Conservation (phyloP, 345 rosid species). For the Eucalyptus coolabah region DNA sequence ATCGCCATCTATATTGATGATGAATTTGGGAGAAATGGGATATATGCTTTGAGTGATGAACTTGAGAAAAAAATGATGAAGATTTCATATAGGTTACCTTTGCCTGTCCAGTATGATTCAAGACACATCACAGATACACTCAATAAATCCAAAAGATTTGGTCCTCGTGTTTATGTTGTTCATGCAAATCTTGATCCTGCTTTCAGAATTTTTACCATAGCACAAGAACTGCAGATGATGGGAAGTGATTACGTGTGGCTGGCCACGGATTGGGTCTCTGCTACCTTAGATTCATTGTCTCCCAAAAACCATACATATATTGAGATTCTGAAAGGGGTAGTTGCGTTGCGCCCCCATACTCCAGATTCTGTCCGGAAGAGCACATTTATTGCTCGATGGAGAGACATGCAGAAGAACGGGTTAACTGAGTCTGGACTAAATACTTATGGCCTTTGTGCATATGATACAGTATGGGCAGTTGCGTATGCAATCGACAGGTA, state of each 20-base stretch:
- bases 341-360: constrained; percentile 61
- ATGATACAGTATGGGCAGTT: constrained; percentile 80
- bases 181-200: constrained; percentile 62
- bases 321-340: constrained; percentile 40
- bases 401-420: constrained; percentile 24
- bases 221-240: constrained; percentile 68
- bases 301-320: constrained; percentile 10
- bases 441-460: constrained; percentile 61
- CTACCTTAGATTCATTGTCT: constrained; percentile 54
- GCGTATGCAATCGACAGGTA: constrained; percentile 49
- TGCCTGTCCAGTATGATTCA: constrained; percentile 28
- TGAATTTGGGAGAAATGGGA: constrained; percentile 76
- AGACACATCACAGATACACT: constrained; percentile 22
- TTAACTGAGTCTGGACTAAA: constrained; percentile 32
- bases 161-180: constrained; percentile 70
- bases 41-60: constrained; percentile 38
- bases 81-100: constrained; percentile 42
- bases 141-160: constrained; percentile 29
- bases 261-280: constrained; percentile 86
- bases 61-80: constrained; percentile 34
- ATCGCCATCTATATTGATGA: constrained; percentile 61
- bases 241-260: constrained; percentile 58
- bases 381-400: constrained; percentile 36
- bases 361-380: constrained; percentile 41
- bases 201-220: constrained; percentile 44